Percentiles rank a stretch among this genome's conserved stretches.
Evolutionary conservation across 495 filamentous ascomycete species (phyloP).

Genomic region (Penicillium subrubescens): DNA sequence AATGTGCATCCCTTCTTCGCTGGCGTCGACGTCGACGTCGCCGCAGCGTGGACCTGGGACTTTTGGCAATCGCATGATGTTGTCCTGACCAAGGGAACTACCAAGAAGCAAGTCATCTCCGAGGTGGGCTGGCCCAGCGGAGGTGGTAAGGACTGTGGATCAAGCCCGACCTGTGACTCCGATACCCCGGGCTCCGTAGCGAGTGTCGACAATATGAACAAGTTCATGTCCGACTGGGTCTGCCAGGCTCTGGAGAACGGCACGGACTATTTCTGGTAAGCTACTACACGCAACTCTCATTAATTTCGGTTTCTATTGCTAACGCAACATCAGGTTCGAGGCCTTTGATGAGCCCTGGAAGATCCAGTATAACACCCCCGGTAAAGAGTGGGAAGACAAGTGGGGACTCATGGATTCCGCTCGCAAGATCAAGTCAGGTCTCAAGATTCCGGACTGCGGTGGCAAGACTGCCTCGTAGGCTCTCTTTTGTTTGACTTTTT

Average conservation of each 20-base stretch:
- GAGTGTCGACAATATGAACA: slow-evolving; percentile 81
- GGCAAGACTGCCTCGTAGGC: slow-evolving; percentile 63
- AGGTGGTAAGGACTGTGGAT: slow-evolving; percentile 80
- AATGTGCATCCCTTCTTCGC: slow-evolving; percentile 98
- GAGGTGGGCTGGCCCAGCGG: slow-evolving; percentile 92
- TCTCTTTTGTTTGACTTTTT: not conserved
- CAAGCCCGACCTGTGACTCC: slow-evolving; percentile 52
- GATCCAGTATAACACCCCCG: slow-evolving; percentile 63
- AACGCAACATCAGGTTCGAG: slow-evolving; percentile 63
- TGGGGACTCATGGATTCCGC: slow-evolving; percentile 92
- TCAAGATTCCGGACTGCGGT: slow-evolving; percentile 87
- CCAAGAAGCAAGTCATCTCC: slow-evolving; percentile 70
- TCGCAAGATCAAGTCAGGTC: slow-evolving; percentile 79
- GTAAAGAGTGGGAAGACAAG: slow-evolving; percentile 88
- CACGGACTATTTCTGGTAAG: slow-evolving; percentile 91
- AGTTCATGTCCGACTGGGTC: slow-evolving; percentile 83
- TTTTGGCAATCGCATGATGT: slow-evolving; percentile 77
- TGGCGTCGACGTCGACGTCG: slow-evolving; percentile 66
- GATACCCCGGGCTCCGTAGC: slow-evolving; percentile 65
- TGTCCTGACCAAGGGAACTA: slow-evolving; percentile 55
- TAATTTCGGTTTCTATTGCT: not conserved
- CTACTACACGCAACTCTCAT: not conserved
- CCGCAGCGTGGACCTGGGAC: slow-evolving; percentile 78
- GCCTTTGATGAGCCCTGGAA: slow-evolving; percentile 98
- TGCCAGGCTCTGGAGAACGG: slow-evolving; percentile 76